These are phyloP conservation scores for Leccinellum rugosiceps DNA, from an alignment of 768 basidiomycete genomes.

Conservation along the genomic window DNA sequence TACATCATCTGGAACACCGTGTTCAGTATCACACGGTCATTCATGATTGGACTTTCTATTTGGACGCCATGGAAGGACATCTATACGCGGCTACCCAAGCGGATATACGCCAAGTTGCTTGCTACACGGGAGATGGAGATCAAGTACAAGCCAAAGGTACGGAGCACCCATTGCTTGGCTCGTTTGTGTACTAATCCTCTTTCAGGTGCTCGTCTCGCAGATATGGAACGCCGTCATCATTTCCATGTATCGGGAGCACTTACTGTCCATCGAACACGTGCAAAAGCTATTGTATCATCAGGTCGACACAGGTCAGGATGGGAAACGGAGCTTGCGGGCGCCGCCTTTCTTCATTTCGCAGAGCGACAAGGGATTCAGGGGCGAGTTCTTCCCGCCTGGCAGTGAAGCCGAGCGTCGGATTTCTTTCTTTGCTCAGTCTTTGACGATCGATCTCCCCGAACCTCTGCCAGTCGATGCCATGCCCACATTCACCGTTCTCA, in stretches of 20 bases:
- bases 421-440: conserved; percentile 97
- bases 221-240: conserved; percentile 99
- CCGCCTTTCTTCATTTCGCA: conserved; percentile 99
- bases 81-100: conserved; percentile 91
- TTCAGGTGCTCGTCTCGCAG: conserved; percentile 91
- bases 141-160: conserved; percentile 99
- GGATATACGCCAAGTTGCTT: conserved; percentile 93
- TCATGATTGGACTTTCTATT: conserved; percentile 88
- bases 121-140: conserved; percentile 96
- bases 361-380: conserved; percentile 79
- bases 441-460: conserved; percentile 93
- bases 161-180: conserved; percentile 9
- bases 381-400: conserved; percentile 89
- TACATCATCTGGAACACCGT: conserved; percentile 99
- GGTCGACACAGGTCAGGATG: conserved; percentile 78
- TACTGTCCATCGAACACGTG: conserved; percentile 98
- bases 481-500: conserved; percentile 98
- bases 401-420: conserved; percentile 97
- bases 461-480: conserved; percentile 97
- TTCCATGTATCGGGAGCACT: conserved; percentile 98
- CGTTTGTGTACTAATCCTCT: neutral
- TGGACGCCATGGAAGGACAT: conserved; percentile 99
- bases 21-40: conserved; percentile 83
- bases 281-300: conserved; percentile 98
- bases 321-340: conserved; percentile 87